These are phyloP conservation scores for Botrytis tulipae DNA, from an alignment of 2,329 filamentous ascomycete species.

Conservation along the genomic window DNA sequence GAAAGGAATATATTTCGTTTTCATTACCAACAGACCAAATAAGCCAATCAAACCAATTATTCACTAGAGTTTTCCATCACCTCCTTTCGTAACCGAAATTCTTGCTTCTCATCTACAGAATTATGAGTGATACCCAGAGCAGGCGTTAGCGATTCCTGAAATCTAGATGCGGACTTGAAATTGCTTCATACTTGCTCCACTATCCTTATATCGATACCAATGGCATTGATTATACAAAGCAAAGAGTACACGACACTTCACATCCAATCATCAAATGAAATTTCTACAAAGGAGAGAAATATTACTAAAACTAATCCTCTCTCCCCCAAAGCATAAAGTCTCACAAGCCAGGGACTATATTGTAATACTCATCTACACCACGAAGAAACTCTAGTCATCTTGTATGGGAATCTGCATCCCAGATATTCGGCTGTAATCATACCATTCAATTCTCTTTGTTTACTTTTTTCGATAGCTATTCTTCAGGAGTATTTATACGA, in stretches of 20 bases:
- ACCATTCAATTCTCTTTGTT: rapidly evolving
- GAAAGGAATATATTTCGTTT: background rate
- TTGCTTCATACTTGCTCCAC: background rate
- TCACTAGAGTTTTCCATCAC: background rate
- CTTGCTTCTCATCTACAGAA: background rate
- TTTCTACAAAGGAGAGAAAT: background rate
- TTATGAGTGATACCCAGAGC: background rate
- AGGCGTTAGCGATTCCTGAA: background rate
- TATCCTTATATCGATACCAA: background rate
- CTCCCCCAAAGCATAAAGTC: background rate
- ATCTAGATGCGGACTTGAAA: too few species aligned
- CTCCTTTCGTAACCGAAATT: background rate
- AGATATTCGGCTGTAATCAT: background rate
- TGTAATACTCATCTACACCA: background rate
- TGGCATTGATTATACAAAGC: background rate
- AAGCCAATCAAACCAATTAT: background rate
- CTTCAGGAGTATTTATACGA: background rate
- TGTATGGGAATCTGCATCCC: background rate
- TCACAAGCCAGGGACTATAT: background rate
- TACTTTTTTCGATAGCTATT: background rate
- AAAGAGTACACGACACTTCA: rapidly evolving
- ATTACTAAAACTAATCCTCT: background rate
- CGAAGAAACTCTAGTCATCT: background rate
- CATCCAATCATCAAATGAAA: background rate
- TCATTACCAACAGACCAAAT: background rate